These are phyloP conservation scores for Venturia aucupariae DNA, from an alignment of 2,329 filamentous ascomycete genomes.

Conservation along the genomic window DNA sequence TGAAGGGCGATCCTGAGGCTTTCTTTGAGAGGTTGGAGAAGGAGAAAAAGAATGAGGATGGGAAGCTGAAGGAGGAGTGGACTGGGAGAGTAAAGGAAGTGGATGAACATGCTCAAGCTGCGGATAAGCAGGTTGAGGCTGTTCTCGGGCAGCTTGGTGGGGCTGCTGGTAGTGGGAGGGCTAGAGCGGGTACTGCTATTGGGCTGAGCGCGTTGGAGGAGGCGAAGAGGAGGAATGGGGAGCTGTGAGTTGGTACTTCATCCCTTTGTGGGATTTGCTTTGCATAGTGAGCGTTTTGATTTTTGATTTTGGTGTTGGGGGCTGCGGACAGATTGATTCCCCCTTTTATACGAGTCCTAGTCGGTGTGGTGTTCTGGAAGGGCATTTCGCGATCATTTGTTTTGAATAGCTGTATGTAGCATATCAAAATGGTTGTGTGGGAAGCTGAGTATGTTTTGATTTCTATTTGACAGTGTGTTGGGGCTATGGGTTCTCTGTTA, in stretches of 20 bases:
- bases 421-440: too few species aligned
- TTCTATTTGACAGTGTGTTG: too few species aligned
- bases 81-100: constrained; percentile 30
- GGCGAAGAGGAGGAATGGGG: constrained; percentile 45
- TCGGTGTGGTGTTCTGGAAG: background rate
- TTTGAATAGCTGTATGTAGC: too few species aligned
- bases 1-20: constrained; percentile 33
- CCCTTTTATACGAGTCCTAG: background rate
- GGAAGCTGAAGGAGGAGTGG: constrained; percentile 35
- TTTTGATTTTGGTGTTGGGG: background rate
- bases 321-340: background rate
- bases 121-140: constrained; percentile 17
- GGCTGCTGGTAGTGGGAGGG: constrained; percentile 28
- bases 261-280: background rate
- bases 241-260: background rate
- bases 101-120: constrained; percentile 31
- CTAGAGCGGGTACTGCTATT: constrained; percentile 40
- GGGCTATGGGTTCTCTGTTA: too few species aligned
- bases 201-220: constrained; percentile 38
- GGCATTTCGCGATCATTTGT: background rate
- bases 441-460: too few species aligned
- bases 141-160: constrained; percentile 21
- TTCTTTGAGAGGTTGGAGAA: constrained; percentile 34
- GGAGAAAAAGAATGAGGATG: constrained; percentile 41
- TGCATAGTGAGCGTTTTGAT: background rate